Base-by-base conservation (phyloP, 2,329 filamentous ascomycete genomes). In the Neonectria coccinea region DNA sequence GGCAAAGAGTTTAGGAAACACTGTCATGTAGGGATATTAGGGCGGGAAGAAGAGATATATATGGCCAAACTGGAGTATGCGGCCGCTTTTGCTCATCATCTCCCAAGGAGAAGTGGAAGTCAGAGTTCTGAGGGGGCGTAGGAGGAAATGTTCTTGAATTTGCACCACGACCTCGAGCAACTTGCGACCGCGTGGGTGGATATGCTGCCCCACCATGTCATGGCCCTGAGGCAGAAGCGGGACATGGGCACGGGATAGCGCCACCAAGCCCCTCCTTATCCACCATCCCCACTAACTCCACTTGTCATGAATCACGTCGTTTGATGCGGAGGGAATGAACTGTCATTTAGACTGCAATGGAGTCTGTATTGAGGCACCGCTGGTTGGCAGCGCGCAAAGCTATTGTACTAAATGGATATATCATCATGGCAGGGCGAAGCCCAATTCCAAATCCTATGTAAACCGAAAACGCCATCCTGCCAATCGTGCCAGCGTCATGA, bases 401-500 rank as follows among this genome's bases (percentile, higher is more conserved):
- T 73, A 73, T 58, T 52, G 53, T 70, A 68, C 56, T 70, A 64
- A 51, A 59, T 44, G 64, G 53, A 66, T 62, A 66, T 67, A 55
- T 61, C 65, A 58, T 71, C 56, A 59, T 66, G 44, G 44, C 63
- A 73, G 62, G 64, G 56, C 33, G 41, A 42, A 62, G 66, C 67
- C 68, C 44, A 48, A 59, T 50, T 41, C 64, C 65, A 55, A 70
- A 67, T 66, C 44, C 61, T 59, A 66, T 70, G 50, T 59, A 42
- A 59, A 64, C 73, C 70, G 25, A 54, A 52, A 75, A 75, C 75
- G 70, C 75, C 70, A 56, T 67, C 47, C 56, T 91, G 70, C 91
- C 91, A 0, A 89, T 91, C 85, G 90, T 91, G 33, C 89, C 89
- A 91, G 77, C 3, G 88, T 92, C 72, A 91, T 89, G 70, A 92